Percentiles rank a stretch among this genome's conserved stretches.
phyloP scores from a whole-genome alignment of 1,284 basidiomycete genomes.

The Trichosporon sp. region DNA sequence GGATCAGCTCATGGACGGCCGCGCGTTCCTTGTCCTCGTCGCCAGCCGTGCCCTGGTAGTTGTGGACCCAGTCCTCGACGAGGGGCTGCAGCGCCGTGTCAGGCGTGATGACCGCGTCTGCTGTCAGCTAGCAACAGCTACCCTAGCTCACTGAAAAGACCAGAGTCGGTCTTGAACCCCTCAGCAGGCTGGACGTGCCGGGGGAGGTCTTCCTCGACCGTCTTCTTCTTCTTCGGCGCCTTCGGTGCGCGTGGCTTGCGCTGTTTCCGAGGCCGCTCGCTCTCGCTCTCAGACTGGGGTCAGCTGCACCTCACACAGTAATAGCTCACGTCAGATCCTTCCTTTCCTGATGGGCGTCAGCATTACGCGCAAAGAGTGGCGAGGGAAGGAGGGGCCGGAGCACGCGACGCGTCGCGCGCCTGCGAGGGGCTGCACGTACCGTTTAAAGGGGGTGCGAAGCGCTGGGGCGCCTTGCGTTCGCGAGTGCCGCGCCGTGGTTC shows the following conservation, averaged over 20 bases:
- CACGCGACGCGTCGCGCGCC: slow-evolving; percentile 31
- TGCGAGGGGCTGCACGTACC: background rate
- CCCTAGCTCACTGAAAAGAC: slow-evolving; percentile 45
- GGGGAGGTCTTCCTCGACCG: slow-evolving; percentile 20
- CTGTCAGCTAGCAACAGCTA: no score
- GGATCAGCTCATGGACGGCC: slow-evolving; percentile 53
- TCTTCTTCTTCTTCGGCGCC: slow-evolving; percentile 31
- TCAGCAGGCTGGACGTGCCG: slow-evolving; percentile 32
- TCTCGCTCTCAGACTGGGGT: slow-evolving; percentile 23
- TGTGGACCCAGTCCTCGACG: slow-evolving; percentile 56
- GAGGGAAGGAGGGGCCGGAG: slow-evolving; percentile 19
- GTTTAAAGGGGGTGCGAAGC: slow-evolving; percentile 34
- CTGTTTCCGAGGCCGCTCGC: slow-evolving; percentile 18
- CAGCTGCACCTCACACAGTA: background rate
- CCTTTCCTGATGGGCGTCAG: slow-evolving; percentile 14
- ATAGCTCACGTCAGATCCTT: slow-evolving; percentile 28
- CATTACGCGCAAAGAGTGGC: background rate
- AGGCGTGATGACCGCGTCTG: slow-evolving; percentile 52
- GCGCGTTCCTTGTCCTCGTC: slow-evolving; percentile 51
- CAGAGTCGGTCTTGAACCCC: slow-evolving; percentile 46
- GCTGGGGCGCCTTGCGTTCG: slow-evolving; percentile 44
- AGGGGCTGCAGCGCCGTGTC: slow-evolving; percentile 53
- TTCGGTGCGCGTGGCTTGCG: slow-evolving; percentile 32
- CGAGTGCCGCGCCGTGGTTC: slow-evolving; percentile 49
- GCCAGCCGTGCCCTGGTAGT: slow-evolving; percentile 46